Percentiles rank a stretch among this genome's conserved stretches.
Conservation (phyloP, 805 yeast genomes). For the Kuraishia capsulata region DNA sequence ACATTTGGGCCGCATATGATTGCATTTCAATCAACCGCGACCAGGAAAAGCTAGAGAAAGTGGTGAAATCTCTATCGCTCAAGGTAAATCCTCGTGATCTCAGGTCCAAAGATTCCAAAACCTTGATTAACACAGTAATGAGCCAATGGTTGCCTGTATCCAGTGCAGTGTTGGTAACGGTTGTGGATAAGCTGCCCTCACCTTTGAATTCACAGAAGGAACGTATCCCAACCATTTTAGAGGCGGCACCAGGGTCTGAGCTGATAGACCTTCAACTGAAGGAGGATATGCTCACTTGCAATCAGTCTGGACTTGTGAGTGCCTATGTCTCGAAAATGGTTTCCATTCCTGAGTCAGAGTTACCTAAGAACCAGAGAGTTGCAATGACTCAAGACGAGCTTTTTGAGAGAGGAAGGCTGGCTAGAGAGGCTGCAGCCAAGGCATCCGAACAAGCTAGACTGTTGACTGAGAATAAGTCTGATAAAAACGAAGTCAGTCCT, state of each 20-base stretch:
- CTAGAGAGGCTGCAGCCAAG: constrained; percentile 57
- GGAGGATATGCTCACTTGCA: constrained; percentile 57
- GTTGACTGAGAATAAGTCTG: constrained; percentile 5
- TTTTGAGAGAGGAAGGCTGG: constrained; percentile 51
- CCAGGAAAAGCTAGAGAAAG: constrained; percentile 63
- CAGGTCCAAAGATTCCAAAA: constrained; percentile 66
- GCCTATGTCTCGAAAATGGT: constrained; percentile 88
- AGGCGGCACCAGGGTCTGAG: constrained; percentile 42
- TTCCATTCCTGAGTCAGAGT: constrained; percentile 72
- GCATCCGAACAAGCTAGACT: constrained; percentile 42
- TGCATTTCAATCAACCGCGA: constrained; percentile 57
- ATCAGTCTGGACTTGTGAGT: constrained; percentile 49
- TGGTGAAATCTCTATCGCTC: constrained; percentile 60
- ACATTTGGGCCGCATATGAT: constrained; percentile 86
- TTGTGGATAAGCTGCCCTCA: constrained; percentile 77
- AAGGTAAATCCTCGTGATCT: constrained; percentile 68
- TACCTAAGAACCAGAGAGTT: constrained; percentile 48
- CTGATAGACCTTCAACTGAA: constrained; percentile 39
- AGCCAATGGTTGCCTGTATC: constrained; percentile 95
- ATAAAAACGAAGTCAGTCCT: too few species aligned
- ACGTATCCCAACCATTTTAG: constrained; percentile 61
- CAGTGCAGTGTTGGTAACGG: constrained; percentile 73
- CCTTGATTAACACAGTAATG: constrained; percentile 56
- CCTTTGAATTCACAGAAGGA: constrained; percentile 69
- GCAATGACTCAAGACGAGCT: constrained; percentile 45